Evolutionary conservation across 345 rosid genomes (phyloP).

Genomic region (Salix dunnii): DNA sequence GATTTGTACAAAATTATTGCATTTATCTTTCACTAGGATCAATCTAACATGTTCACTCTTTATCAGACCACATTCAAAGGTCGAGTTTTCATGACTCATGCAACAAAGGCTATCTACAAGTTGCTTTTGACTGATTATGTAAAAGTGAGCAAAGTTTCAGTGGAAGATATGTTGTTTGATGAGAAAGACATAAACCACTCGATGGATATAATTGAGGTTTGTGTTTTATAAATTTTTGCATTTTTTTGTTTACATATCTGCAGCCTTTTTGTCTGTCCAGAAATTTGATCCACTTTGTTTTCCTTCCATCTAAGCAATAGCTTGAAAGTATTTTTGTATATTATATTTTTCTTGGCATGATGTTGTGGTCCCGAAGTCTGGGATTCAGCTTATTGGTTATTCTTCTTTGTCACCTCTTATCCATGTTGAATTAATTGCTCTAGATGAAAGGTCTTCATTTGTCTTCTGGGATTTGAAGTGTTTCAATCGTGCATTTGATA

Average conservation of each 20-base stretch:
- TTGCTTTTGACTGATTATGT: slow-evolving; percentile 85
- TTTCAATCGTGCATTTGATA: background rate
- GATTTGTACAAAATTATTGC: background rate
- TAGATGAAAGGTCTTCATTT: background rate
- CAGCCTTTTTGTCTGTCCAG: background rate
- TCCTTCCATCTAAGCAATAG: no score
- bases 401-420: background rate
- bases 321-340: background rate
- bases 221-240: background rate
- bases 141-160: slow-evolving; percentile 94
- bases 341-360: background rate
- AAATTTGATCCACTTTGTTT: no score
- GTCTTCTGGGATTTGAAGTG: no score
- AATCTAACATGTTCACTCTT: slow-evolving; percentile 10
- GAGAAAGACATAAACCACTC: slow-evolving; percentile 84
- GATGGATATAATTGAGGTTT: slow-evolving; percentile 92
- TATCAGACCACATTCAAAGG: slow-evolving; percentile 85
- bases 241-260: background rate
- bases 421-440: background rate
- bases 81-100: slow-evolving; percentile 93
- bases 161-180: slow-evolving; percentile 93
- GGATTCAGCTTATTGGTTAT: background rate
- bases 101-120: slow-evolving; percentile 91
- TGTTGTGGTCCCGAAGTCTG: background rate
- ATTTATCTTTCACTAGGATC: background rate